These are phyloP conservation scores for Chaetomiaceae sp. DNA, from an alignment of 2,329 filamentous ascomycete species.

Conservation along the genomic window DNA sequence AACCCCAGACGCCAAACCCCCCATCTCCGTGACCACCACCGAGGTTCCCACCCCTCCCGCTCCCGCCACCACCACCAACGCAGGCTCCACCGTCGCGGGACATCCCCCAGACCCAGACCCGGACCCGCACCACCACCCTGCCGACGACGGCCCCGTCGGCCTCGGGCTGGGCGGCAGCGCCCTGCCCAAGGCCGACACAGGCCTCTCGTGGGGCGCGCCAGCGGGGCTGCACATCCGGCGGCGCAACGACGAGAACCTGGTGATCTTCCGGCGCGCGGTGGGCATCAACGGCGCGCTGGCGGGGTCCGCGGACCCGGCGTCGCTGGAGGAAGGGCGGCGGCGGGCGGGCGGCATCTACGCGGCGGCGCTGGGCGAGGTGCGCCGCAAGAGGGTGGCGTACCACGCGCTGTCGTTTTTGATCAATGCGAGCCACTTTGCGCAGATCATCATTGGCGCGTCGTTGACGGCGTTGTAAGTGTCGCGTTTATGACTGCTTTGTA, in stretches of 20 bases:
- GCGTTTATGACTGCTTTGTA: not conserved
- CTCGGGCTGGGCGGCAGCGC: not conserved
- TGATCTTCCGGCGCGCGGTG: conserved; percentile 38
- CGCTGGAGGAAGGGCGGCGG: conserved; percentile 32
- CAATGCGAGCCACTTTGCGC: conserved; percentile 38
- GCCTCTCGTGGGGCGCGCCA: conserved; percentile 32
- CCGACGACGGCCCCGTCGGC: not conserved
- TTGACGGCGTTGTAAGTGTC: conserved; percentile 36
- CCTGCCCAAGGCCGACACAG: conserved; percentile 25
- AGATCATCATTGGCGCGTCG: conserved; percentile 42
- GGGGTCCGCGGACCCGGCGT: conserved; percentile 19
- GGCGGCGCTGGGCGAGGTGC: conserved; percentile 31
- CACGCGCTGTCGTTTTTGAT: conserved; percentile 32
- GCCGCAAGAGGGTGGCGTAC: conserved; percentile 30
- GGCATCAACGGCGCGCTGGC: conserved; percentile 35
- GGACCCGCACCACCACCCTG: not conserved
- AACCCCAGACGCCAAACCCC: not conserved
- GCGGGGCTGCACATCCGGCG: conserved; percentile 32
- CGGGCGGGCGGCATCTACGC: conserved; percentile 37
- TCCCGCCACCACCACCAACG: not conserved
- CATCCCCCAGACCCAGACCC: not conserved
- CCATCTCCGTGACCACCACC: not conserved
- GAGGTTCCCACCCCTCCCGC: not conserved
- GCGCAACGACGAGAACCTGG: conserved; percentile 34
- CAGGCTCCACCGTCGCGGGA: not conserved